Conservation (phyloP, 768 basidiomycete genomes). For the Tricholoma sp. region DNA sequence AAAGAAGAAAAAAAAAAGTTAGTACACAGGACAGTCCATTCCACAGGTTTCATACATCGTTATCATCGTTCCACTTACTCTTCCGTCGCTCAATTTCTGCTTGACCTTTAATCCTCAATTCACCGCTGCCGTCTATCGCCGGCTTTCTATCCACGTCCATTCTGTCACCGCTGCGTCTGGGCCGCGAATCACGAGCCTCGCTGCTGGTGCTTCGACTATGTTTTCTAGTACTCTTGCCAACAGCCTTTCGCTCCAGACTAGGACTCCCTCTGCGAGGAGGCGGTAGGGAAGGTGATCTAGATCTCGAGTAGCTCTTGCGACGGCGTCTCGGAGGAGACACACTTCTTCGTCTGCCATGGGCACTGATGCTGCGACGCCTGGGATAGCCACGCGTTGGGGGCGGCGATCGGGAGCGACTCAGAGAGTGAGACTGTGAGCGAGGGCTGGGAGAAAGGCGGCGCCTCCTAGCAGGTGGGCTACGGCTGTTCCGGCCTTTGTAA, state of each 20-base stretch:
- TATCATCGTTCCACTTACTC: slow-evolving; percentile 48
- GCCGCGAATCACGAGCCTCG: slow-evolving; percentile 14
- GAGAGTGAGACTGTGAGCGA: slow-evolving; percentile 25
- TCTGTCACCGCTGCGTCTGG: slow-evolving; percentile 16
- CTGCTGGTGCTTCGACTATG: slow-evolving; percentile 27
- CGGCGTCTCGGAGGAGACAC: slow-evolving; percentile 23
- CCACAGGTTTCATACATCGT: slow-evolving; percentile 18
- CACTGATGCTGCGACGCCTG: slow-evolving; percentile 41
- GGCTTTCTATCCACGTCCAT: slow-evolving; percentile 33
- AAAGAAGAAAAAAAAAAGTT: slow-evolving; percentile 10
- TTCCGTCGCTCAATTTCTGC: slow-evolving; percentile 48
- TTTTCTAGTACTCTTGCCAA: slow-evolving; percentile 9
- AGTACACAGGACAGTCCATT: slow-evolving; percentile 3
- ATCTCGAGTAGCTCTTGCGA: slow-evolving; percentile 24
- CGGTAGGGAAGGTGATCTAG: slow-evolving; percentile 26
- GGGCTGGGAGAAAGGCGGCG: slow-evolving; percentile 36
- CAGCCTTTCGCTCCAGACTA: slow-evolving; percentile 16
- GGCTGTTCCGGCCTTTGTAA: slow-evolving; percentile 38
- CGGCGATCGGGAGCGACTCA: slow-evolving; percentile 37
- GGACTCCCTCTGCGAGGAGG: slow-evolving; percentile 28
- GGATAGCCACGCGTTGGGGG: slow-evolving; percentile 33
- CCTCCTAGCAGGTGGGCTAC: slow-evolving; percentile 50
- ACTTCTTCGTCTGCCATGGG: slow-evolving; percentile 29
- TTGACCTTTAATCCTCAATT: slow-evolving; percentile 76
- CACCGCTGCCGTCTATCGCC: slow-evolving; percentile 28